Evolutionary conservation across 1,284 basidiomycete genomes (phyloP).

Genomic region (Ceratobasidium sp.): DNA sequence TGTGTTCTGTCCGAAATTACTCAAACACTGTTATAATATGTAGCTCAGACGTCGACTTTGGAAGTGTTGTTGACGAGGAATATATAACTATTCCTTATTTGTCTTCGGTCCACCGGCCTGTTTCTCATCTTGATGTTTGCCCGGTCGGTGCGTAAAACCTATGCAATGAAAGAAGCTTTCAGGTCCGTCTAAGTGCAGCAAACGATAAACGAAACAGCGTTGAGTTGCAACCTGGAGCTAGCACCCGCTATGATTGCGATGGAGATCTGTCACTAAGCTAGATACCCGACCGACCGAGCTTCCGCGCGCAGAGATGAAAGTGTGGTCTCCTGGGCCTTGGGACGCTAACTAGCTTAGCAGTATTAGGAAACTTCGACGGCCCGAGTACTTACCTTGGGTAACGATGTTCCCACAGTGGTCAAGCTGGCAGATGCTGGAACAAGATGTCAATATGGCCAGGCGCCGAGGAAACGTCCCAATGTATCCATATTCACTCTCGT

Average conservation of each 20-base stretch:
- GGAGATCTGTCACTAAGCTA: background rate
- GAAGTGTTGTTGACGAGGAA: slow-evolving; percentile 4
- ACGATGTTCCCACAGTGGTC: slow-evolving; percentile 25
- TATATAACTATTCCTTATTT: background rate
- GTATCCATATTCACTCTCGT: slow-evolving; percentile 36
- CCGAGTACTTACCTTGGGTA: slow-evolving; percentile 17
- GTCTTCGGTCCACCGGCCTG: background rate
- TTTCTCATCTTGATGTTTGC: slow-evolving; percentile 6
- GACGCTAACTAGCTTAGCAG: background rate
- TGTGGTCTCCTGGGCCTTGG: slow-evolving; percentile 31
- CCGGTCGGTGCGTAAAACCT: slow-evolving; percentile 36
- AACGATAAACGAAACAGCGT: background rate
- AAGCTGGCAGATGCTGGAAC: slow-evolving; percentile 26
- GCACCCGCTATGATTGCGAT: slow-evolving; percentile 27
- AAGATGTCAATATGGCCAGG: background rate
- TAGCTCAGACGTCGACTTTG: slow-evolving; percentile 7
- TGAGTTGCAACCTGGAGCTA: slow-evolving; percentile 28
- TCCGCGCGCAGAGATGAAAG: slow-evolving; percentile 27
- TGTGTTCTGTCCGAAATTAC: too few relatives aligned
- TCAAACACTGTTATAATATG: too few relatives aligned
- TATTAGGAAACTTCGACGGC: background rate
- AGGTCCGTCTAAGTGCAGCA: background rate
- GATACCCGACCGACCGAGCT: background rate
- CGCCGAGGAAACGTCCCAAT: background rate
- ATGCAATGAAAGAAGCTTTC: slow-evolving; percentile 31